Conservation (phyloP, 345 rosid genomes). For the Mangifera indica region DNA sequence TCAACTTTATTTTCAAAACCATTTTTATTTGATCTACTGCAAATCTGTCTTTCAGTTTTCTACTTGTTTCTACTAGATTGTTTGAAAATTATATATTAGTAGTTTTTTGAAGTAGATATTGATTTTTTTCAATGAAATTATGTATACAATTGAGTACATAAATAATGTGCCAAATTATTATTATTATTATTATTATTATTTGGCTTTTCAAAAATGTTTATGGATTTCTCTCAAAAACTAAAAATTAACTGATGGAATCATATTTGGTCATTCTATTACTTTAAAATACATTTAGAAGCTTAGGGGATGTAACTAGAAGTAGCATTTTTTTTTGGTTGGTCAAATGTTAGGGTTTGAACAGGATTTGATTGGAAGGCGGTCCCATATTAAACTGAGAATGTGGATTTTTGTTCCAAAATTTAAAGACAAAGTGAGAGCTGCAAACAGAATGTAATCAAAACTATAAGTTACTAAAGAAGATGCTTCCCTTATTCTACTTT, state of each 20-base stretch:
- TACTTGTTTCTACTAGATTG: no score
- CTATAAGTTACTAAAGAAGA: constrained; percentile 13
- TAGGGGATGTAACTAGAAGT: background rate
- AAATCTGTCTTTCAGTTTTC: no score
- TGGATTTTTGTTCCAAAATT: background rate
- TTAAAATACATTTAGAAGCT: background rate
- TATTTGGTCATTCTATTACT: background rate
- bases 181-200: no score
- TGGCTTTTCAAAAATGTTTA: no score
- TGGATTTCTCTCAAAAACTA: no score
- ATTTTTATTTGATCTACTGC: background rate
- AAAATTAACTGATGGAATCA: no score
- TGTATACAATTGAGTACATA: no score
- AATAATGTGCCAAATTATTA: no score
- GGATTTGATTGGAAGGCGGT: background rate
- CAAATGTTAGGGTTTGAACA: constrained; percentile 3
- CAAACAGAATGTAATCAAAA: constrained; percentile 31
- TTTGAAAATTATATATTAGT: no score
- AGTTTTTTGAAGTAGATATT: no score
- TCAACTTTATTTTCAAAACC: background rate
- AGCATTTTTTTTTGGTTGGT: background rate
- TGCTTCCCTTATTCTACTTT: constrained; percentile 23
- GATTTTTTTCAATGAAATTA: no score
- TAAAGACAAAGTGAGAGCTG: constrained; percentile 19
- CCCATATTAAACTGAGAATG: background rate